Evolutionary conservation across 805 yeast species (phyloP).

Genomic region (Zygotorulaspora danielsina): DNA sequence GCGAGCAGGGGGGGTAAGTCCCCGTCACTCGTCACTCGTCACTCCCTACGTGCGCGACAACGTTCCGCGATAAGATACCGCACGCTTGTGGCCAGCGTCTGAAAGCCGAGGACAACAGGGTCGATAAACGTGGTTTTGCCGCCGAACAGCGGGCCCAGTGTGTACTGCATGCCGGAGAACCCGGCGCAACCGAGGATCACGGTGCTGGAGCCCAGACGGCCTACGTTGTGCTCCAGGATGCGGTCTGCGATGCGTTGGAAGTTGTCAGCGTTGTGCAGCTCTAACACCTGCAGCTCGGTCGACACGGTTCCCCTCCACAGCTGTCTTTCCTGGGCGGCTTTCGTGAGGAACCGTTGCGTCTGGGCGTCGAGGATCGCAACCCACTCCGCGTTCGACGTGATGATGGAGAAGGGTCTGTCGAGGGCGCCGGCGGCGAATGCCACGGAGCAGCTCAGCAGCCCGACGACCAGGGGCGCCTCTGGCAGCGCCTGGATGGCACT

Average conservation of each 20-base stretch:
- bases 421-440: constrained; percentile 14
- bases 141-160: constrained; percentile 7
- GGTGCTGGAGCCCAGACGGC: constrained; percentile 13
- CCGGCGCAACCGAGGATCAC: constrained; percentile 31
- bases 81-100: constrained; percentile 7
- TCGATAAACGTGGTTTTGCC: constrained; percentile 12
- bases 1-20: background rate
- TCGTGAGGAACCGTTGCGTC: constrained; percentile 9
- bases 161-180: constrained; percentile 22
- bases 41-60: background rate
- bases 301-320: constrained; percentile 26
- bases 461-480: constrained; percentile 15
- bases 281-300: constrained; percentile 22
- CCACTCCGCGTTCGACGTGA: constrained; percentile 30
- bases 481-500: constrained; percentile 8
- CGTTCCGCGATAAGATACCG: constrained; percentile 1
- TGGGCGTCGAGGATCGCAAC: constrained; percentile 19
- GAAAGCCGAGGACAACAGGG: constrained; percentile 13
- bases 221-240: constrained; percentile 19
- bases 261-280: constrained; percentile 15
- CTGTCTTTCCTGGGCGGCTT: constrained; percentile 2
- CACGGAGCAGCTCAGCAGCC: constrained; percentile 21
- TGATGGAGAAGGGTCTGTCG: constrained; percentile 20
- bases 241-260: constrained; percentile 16
- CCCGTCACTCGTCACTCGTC: no score